Conservation (phyloP, 257 asterid genomes). For the Capsicum baccatum region DNA sequence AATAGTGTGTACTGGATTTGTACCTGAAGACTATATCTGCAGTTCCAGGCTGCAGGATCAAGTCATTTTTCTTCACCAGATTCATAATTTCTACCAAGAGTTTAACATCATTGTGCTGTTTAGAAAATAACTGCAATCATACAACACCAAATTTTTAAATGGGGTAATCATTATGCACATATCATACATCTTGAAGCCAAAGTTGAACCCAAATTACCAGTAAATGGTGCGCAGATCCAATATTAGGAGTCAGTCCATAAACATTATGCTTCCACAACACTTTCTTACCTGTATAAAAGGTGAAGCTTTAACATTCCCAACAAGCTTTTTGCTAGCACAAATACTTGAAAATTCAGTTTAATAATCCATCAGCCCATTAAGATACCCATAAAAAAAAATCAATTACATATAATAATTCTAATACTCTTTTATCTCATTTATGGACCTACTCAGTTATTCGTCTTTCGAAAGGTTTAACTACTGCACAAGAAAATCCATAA, state of each 20-base stretch:
- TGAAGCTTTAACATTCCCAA: background rate
- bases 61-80: constrained; percentile 63
- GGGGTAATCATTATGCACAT: constrained; percentile 20
- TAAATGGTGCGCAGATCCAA: constrained; percentile 84
- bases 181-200: constrained; percentile 23
- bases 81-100: constrained; percentile 75
- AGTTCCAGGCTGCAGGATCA: constrained; percentile 86
- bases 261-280: constrained; percentile 74
- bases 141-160: constrained; percentile 28
- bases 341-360: background rate
- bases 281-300: constrained; percentile 64
- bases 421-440: background rate
- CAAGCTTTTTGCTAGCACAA: background rate
- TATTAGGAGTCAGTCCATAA: constrained; percentile 73
- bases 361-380: background rate
- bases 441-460: background rate
- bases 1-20: background rate
- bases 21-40: constrained; percentile 86
- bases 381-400: background rate
- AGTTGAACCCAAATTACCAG: constrained; percentile 55
- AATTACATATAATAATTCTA: background rate
- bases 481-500: background rate
- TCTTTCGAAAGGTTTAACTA: background rate
- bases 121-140: constrained; percentile 78
- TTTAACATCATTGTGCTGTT: constrained; percentile 69